These are phyloP conservation scores for Coccinonectria pachysandricola DNA, from an alignment of 2,329 filamentous ascomycete genomes.

Conservation along the genomic window DNA sequence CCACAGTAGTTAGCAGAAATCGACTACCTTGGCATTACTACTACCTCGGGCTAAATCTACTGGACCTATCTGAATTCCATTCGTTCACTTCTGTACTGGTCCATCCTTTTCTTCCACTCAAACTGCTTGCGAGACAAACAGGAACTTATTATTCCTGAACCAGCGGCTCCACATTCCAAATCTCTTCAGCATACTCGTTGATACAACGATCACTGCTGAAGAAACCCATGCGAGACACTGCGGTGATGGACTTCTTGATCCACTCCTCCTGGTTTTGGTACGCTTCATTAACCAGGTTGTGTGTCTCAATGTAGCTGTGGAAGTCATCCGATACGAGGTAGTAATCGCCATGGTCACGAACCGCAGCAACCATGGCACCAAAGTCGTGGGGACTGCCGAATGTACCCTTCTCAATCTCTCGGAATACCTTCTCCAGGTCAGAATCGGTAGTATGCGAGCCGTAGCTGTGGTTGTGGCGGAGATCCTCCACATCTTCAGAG, in stretches of 20 bases:
- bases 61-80: too few species aligned
- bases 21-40: too few species aligned
- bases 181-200: constrained; percentile 90
- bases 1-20: too few species aligned
- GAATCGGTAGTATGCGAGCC: constrained; percentile 68
- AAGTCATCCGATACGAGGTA: constrained; percentile 98
- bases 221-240: constrained; percentile 92
- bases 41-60: too few species aligned
- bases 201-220: constrained; percentile 94
- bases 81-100: constrained; percentile 6
- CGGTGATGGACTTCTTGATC: constrained; percentile 80
- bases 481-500: constrained; percentile 90
- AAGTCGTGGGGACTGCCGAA: constrained; percentile 78
- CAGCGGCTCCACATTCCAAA: constrained; percentile 93
- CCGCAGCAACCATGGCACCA: constrained; percentile 70
- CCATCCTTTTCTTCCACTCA: constrained; percentile 4
- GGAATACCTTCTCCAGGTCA: constrained; percentile 70
- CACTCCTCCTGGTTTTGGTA: constrained; percentile 90
- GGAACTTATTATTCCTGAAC: constrained; percentile 31
- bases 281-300: constrained; percentile 80
- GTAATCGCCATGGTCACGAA: constrained; percentile 90
- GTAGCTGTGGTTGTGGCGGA: constrained; percentile 84
- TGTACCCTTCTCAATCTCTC: constrained; percentile 64
- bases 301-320: constrained; percentile 85
- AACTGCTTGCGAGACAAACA: too few species aligned